Evolutionary conservation across 106 monocot genomes (phyloP).

Genomic region (Allium fistulosum): DNA sequence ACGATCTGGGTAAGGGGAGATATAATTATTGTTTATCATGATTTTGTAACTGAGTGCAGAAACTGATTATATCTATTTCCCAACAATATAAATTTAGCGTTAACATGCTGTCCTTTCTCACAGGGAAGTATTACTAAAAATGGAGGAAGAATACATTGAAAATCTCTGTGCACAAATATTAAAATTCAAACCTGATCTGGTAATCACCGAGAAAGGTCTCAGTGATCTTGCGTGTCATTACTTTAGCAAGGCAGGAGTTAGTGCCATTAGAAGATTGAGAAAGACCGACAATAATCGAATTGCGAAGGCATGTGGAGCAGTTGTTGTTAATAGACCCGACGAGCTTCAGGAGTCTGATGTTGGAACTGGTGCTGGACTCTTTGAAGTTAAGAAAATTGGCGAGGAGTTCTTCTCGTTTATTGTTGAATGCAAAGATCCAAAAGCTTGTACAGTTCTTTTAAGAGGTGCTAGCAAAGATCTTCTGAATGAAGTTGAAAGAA

Average conservation of each 20-base stretch:
- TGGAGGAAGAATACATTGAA: conserved; percentile 97
- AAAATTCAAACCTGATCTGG: conserved; percentile 91
- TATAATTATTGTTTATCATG: too few species aligned
- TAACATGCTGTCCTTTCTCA: conserved; percentile 4
- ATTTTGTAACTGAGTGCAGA: too few species aligned
- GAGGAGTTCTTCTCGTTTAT: conserved; percentile 96
- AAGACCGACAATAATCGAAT: conserved; percentile 95
- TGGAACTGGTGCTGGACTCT: conserved; percentile 87
- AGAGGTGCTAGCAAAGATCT: conserved; percentile 99
- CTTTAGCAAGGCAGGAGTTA: conserved; percentile 89
- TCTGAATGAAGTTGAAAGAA: conserved; percentile 95
- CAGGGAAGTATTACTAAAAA: conserved; percentile 83
- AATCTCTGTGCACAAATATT: conserved; percentile 75
- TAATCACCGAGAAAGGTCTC: conserved; percentile 92
- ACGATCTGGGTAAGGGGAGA: too few species aligned
- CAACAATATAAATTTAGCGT: too few species aligned
- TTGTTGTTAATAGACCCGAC: conserved; percentile 89
- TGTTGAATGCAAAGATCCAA: conserved; percentile 91
- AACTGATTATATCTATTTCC: too few species aligned
- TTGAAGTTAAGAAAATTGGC: conserved; percentile 93
- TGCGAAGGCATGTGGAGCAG: conserved; percentile 86
- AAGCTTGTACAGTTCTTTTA: conserved; percentile 88
- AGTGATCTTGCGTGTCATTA: conserved; percentile 94
- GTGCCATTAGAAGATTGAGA: conserved; percentile 77
- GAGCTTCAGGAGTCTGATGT: conserved; percentile 96